phyloP scores from a whole-genome alignment of 139 green algal genomes.

The Ostreobium quekettii region DNA sequence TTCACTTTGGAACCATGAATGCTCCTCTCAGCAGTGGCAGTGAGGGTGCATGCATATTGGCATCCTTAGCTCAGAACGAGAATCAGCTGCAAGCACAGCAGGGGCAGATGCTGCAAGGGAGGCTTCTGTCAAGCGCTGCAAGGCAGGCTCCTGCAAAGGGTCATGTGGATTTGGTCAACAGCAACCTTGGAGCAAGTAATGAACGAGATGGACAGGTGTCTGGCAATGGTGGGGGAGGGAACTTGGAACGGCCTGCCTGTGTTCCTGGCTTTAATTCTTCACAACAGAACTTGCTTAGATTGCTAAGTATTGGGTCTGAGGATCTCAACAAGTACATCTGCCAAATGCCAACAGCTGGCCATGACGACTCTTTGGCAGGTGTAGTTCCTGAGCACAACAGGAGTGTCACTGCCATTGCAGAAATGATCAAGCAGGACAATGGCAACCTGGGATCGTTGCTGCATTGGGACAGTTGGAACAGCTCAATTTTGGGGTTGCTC shows the following conservation, averaged over 20 bases:
- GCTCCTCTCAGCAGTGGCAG: background rate
- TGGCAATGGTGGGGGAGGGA: background rate
- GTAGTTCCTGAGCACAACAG: background rate
- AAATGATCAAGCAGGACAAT: background rate
- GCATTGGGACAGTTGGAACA: slow-evolving; percentile 2
- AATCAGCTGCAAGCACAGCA: background rate
- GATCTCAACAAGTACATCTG: background rate
- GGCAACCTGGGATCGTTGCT: background rate
- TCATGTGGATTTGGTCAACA: background rate
- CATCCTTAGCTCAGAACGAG: background rate
- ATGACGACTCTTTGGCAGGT: background rate
- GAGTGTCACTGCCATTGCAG: background rate
- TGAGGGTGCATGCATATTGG: background rate
- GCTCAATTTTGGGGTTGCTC: background rate
- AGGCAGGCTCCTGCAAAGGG: background rate
- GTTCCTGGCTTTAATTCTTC: too few species aligned
- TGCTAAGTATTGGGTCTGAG: background rate
- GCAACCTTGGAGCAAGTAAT: background rate
- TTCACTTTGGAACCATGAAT: background rate
- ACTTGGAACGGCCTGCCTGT: too few species aligned
- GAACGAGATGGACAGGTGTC: background rate
- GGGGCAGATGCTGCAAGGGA: background rate
- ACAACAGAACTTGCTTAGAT: background rate
- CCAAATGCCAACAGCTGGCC: background rate
- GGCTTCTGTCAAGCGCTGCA: background rate